These are phyloP conservation scores for Alternaria ventricosa DNA, from an alignment of 2,329 filamentous ascomycete species.

Conservation along the genomic window DNA sequence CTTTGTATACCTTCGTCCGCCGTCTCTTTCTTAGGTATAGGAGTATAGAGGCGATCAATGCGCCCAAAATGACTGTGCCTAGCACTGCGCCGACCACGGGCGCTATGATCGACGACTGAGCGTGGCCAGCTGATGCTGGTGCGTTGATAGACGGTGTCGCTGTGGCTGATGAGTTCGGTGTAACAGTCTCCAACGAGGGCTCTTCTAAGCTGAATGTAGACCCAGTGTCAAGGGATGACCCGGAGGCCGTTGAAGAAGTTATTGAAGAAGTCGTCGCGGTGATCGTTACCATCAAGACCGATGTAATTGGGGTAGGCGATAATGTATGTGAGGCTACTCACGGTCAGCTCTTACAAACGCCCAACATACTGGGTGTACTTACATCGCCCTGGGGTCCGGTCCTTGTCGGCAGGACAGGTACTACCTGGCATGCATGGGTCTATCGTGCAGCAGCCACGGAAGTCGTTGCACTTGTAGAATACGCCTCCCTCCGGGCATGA, in stretches of 20 bases:
- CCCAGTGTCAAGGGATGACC: neutral
- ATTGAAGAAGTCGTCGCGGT: neutral
- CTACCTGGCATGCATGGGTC: conserved; percentile 27
- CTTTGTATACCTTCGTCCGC: conserved; percentile 25
- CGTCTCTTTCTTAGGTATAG: conserved; percentile 19
- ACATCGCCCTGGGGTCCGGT: conserved; percentile 25
- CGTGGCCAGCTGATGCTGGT: neutral
- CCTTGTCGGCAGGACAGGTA: conserved; percentile 29
- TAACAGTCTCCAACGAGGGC: conserved; percentile 2
- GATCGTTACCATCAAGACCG: neutral
- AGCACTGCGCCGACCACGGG: conserved; percentile 32
- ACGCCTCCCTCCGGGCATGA: conserved; percentile 23
- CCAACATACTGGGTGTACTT: conserved; percentile 5
- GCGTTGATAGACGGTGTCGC: neutral
- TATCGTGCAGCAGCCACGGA: conserved; percentile 33
- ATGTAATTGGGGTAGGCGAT: no score
- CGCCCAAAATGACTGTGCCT: conserved; percentile 24
- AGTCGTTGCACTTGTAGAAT: conserved; percentile 32
- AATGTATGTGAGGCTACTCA: neutral
- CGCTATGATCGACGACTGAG: conserved; percentile 12
- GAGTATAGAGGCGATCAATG: conserved; percentile 10
- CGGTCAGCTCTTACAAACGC: neutral
- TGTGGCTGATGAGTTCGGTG: neutral
- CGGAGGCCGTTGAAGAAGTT: neutral
- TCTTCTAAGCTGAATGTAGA: neutral